Percentiles rank a stretch among this genome's conserved stretches.
These are phyloP conservation scores for Coccomyxa subellipsoidea DNA, from an alignment of 163 green algal species.

Conservation along the genomic window DNA sequence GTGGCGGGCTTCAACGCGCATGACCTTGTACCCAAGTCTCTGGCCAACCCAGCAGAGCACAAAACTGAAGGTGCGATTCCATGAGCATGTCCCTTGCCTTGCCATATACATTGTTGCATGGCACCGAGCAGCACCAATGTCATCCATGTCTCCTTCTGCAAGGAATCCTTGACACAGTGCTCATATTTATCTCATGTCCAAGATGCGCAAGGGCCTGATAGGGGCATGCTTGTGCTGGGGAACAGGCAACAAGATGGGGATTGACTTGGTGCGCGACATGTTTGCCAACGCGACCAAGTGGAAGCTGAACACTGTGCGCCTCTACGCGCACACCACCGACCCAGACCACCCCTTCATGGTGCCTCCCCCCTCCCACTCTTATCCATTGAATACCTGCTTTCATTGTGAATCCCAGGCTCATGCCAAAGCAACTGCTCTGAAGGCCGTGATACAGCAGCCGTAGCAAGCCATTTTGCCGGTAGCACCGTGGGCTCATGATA, in stretches of 20 bases:
- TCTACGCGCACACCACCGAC: constrained; percentile 55
- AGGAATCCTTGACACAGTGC: too few species aligned
- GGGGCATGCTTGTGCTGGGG: background rate
- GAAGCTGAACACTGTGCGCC: constrained; percentile 49
- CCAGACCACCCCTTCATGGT: constrained; percentile 32
- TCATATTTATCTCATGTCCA: too few species aligned
- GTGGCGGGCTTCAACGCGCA: constrained; percentile 59
- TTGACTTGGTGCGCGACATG: constrained; percentile 23
- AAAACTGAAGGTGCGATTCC: constrained; percentile 30
- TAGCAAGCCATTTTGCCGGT: too few species aligned
- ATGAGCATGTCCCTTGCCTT: too few species aligned
- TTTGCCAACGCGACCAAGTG: constrained; percentile 18
- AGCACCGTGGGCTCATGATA: too few species aligned
- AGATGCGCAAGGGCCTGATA: too few species aligned
- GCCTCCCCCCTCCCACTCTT: background rate
- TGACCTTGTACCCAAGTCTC: constrained; percentile 39
- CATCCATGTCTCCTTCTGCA: too few species aligned
- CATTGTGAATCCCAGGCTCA: too few species aligned
- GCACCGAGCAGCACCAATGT: too few species aligned
- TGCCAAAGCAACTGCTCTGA: too few species aligned
- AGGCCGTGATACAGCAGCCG: too few species aligned
- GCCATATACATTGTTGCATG: too few species aligned
- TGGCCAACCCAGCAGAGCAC: constrained; percentile 27
- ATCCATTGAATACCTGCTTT: background rate
- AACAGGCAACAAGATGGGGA: constrained; percentile 21